Conservation (phyloP, 1,139 yeast genomes). For the Schizosaccharomyces versatilis region DNA sequence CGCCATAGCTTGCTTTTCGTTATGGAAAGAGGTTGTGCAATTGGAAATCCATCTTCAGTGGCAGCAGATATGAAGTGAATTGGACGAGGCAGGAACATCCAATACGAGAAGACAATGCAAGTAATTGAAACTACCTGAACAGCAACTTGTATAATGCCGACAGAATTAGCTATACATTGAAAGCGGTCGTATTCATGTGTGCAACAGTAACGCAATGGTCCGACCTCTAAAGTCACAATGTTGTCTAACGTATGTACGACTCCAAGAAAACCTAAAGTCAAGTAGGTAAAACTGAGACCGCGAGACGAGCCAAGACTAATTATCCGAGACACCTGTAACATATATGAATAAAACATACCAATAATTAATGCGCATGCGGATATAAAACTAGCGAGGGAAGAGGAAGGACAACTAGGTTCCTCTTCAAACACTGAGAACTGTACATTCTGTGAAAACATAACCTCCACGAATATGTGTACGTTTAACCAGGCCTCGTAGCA, state of each 20-base stretch:
- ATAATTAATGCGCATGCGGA: slow-evolving; percentile 33
- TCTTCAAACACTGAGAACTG: neutral
- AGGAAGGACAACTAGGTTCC: neutral
- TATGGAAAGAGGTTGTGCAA: neutral
- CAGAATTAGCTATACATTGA: slow-evolving; percentile 25
- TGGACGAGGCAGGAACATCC: neutral
- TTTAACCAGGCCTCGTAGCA: too few relatives aligned
- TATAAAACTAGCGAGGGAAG: slow-evolving; percentile 21
- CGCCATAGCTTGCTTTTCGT: neutral
- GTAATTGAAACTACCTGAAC: neutral
- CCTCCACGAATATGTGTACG: too few relatives aligned
- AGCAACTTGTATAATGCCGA: neutral
- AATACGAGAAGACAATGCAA: slow-evolving; percentile 5
- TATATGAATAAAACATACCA: slow-evolving; percentile 52
- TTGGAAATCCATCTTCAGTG: slow-evolving; percentile 1
- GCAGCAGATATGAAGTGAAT: neutral
- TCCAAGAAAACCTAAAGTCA: slow-evolving; percentile 51
- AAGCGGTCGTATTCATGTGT: slow-evolving; percentile 25
- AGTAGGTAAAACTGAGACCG: slow-evolving; percentile 55
- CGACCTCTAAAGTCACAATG: slow-evolving; percentile 34
- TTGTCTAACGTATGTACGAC: slow-evolving; percentile 51
- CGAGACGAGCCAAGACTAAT: slow-evolving; percentile 41
- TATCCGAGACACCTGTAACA: slow-evolving; percentile 55
- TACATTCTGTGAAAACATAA: too few relatives aligned
- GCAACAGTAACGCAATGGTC: slow-evolving; percentile 21